Base-by-base conservation (phyloP, 192 early-diverging fungal species). In the Fimicolochytrium jonesii region DNA sequence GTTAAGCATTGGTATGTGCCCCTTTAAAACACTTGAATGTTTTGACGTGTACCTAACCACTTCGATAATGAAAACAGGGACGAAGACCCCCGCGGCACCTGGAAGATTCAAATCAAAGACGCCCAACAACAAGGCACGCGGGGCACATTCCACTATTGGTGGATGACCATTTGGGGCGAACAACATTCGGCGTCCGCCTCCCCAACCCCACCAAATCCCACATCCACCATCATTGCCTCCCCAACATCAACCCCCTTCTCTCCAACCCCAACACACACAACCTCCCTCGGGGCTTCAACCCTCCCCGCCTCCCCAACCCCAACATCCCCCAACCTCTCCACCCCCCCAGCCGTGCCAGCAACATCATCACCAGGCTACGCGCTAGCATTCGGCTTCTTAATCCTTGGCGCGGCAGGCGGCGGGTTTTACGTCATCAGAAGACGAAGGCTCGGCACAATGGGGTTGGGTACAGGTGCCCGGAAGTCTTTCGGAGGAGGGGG, bases 1-100 rank as follows among this genome's bases (percentile, higher is more conserved):
- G 93, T 99, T 35, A 90, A 89, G 72, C 96, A 99, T 60, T 99
- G 96, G 91, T 92, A 76, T 60, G 73, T 67, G 7, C 13, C 32
- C 64, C 29, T 26, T 30, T 6, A 33, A 44, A 4, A 39, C 36
- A 41, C 15, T 22, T 20, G 11, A 17, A 6, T 31, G 34, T 23
- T 62, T 48, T 10, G 34, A 4, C 36, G 9, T 17, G 6, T 43
- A 18, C 6, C 10, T 32, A 7, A 39, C 18, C 43, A 36, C 51
- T 25, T 64, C 29, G 47, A 35, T 18, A 17, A 30, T 60, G 29
- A 23, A 25, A 54, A 6, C 51, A 93, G 91, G 96, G 94, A 87
- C 51, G 96, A 99, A 61, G 67, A 88, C 32, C 89, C 90, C 15
- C 69, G 88, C 0, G 94, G 96, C 47, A 65, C 72, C 28, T 99